These are phyloP conservation scores for Cutaneotrichosporon dermatis DNA, from an alignment of 1,284 basidiomycete genomes.

Conservation along the genomic window DNA sequence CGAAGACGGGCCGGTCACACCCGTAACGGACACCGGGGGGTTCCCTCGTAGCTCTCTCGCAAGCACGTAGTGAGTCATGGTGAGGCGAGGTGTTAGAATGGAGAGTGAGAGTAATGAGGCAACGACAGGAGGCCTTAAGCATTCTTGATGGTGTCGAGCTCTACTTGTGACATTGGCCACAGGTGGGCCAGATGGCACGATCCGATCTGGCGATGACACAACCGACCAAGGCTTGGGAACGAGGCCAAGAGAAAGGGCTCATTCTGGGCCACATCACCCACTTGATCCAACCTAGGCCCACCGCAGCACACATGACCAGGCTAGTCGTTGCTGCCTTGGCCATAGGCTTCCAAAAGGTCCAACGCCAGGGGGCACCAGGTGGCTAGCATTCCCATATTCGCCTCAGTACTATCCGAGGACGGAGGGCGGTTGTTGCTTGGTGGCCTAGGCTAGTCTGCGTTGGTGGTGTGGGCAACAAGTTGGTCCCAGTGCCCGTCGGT, in stretches of 20 bases:
- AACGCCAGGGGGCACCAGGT: not conserved
- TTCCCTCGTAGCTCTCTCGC: not conserved
- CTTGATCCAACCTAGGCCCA: no score
- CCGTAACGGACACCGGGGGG: not conserved
- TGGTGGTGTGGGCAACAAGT: no score
- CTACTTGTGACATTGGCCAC: no score
- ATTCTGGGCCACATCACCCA: no score
- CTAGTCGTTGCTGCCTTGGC: not conserved
- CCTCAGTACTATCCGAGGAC: not conserved
- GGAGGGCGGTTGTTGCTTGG: no score
- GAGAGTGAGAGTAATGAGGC: not conserved
- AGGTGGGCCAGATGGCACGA: not conserved
- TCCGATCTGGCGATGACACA: not conserved
- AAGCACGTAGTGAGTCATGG: conserved; percentile 3
- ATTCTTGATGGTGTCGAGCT: not conserved
- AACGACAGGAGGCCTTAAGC: not conserved
- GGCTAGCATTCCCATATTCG: not conserved
- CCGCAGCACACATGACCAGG: no score
- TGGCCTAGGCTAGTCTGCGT: no score
- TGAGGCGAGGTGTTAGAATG: not conserved
- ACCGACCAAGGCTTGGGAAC: not conserved
- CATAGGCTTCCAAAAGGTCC: not conserved
- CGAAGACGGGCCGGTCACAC: not conserved
- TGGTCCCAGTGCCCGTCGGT: no score
- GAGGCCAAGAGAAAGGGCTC: no score